These are phyloP conservation scores for Neoboletus brunneissimus DNA, from an alignment of 768 basidiomycete genomes.

Conservation along the genomic window DNA sequence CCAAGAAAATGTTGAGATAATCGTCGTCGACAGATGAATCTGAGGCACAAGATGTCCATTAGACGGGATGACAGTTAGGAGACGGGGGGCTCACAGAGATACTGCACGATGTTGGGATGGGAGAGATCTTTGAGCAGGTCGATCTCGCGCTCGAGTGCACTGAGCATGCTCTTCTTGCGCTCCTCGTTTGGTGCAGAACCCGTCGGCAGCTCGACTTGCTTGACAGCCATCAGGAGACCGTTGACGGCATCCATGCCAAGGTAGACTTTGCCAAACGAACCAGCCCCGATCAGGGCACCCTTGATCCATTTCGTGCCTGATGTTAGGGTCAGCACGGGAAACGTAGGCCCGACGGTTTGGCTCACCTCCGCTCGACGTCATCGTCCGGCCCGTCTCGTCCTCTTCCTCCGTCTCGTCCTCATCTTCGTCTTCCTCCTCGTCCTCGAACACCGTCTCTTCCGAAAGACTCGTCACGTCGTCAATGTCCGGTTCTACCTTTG, in stretches of 20 bases:
- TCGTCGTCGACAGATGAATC: slow-evolving; percentile 93
- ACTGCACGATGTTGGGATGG: slow-evolving; percentile 97
- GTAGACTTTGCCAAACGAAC: slow-evolving; percentile 94
- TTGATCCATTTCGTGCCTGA: slow-evolving; percentile 94
- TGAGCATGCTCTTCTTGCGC: slow-evolving; percentile 91
- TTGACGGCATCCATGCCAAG: slow-evolving; percentile 92
- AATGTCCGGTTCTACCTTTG: slow-evolving; percentile 56
- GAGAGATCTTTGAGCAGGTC: slow-evolving; percentile 89
- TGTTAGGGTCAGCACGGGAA: slow-evolving; percentile 14
- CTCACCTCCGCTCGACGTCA: slow-evolving; percentile 54
- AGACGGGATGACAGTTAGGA: background rate
- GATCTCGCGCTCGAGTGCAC: slow-evolving; percentile 89
- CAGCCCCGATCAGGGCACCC: slow-evolving; percentile 91
- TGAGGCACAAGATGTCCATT: slow-evolving; percentile 28
- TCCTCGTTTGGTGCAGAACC: slow-evolving; percentile 85
- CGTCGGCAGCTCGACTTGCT: slow-evolving; percentile 91
- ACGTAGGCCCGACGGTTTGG: slow-evolving; percentile 15
- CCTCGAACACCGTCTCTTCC: slow-evolving; percentile 45
- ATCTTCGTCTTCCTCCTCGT: slow-evolving; percentile 47
- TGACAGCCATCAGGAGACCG: slow-evolving; percentile 94
- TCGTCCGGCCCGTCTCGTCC: slow-evolving; percentile 50
- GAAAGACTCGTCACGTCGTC: slow-evolving; percentile 48
- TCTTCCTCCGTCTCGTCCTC: slow-evolving; percentile 48
- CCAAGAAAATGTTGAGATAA: slow-evolving; percentile 92
- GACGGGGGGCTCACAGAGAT: slow-evolving; percentile 67